These are phyloP conservation scores for Monilinia aucupariae DNA, from an alignment of 2,329 filamentous ascomycete species.

Conservation along the genomic window DNA sequence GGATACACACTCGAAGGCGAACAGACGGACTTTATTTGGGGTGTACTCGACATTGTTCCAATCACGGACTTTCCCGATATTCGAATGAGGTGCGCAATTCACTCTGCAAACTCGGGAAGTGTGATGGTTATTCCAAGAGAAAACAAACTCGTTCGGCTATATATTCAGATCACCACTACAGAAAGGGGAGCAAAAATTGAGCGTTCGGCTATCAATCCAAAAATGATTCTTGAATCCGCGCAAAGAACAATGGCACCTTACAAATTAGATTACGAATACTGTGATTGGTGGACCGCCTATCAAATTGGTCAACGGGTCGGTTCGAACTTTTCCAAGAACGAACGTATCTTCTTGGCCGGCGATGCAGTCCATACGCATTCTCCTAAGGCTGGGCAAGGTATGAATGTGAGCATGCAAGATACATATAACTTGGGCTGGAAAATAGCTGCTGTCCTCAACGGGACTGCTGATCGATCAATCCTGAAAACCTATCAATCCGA, in stretches of 20 bases:
- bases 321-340: constrained; percentile 39
- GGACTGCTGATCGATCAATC: constrained; percentile 42
- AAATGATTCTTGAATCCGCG: constrained; percentile 57
- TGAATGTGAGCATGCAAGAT: constrained; percentile 55
- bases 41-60: constrained; percentile 45
- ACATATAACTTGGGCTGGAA: constrained; percentile 62
- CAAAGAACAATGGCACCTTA: constrained; percentile 63
- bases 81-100: constrained; percentile 51
- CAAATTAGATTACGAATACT: constrained; percentile 56
- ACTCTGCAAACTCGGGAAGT: constrained; percentile 47
- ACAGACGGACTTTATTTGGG: constrained; percentile 51
- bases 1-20: constrained; percentile 55
- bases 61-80: constrained; percentile 53
- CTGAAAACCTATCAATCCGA: constrained; percentile 59
- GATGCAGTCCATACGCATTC: constrained; percentile 50
- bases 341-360: constrained; percentile 50
- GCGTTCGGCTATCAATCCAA: constrained; percentile 56
- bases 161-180: constrained; percentile 30
- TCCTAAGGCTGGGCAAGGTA: constrained; percentile 58
- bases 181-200: constrained; percentile 39
- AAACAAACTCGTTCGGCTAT: constrained; percentile 52
- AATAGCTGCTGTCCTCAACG: constrained; percentile 35
- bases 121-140: constrained; percentile 59
- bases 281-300: constrained; percentile 59
- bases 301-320: constrained; percentile 55